A percentile compares a stretch with the other conserved stretches of the same genome.
These are phyloP conservation scores for Rhododendron ovatum DNA, from an alignment of 148 eudicot species.

Conservation along the genomic window DNA sequence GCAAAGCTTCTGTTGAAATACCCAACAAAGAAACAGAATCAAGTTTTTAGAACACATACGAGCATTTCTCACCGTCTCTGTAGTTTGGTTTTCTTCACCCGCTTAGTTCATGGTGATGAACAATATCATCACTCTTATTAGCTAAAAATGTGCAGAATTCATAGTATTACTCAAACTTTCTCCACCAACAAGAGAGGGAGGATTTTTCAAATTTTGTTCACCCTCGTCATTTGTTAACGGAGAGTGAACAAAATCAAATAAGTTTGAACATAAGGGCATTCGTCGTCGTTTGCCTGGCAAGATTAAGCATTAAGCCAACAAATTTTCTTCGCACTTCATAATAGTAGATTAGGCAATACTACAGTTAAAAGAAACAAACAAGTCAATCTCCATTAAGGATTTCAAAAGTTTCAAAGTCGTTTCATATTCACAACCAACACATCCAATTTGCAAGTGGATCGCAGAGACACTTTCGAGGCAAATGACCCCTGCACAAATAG, in stretches of 20 bases:
- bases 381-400: neutral
- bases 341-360: neutral
- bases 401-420: neutral
- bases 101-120: neutral
- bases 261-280: too few species aligned
- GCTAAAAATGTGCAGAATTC: too few species aligned
- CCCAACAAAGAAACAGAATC: neutral
- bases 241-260: too few species aligned
- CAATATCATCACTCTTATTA: neutral
- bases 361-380: neutral
- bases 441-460: neutral
- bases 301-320: neutral
- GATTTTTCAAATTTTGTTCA: too few species aligned
- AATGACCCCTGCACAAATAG: neutral
- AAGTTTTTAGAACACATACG: neutral
- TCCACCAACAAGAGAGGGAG: too few species aligned
- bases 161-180: too few species aligned
- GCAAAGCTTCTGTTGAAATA: neutral
- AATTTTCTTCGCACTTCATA: too few species aligned
- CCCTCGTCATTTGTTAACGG: too few species aligned
- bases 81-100: neutral
- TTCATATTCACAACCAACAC: neutral
- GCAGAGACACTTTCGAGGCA: neutral
- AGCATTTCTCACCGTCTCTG: neutral
- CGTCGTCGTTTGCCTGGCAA: neutral